Percentiles rank a stretch among this genome's conserved stretches.
These are phyloP conservation scores for Periconia sp. DNA, from an alignment of 2,329 filamentous ascomycete genomes.

Conservation along the genomic window DNA sequence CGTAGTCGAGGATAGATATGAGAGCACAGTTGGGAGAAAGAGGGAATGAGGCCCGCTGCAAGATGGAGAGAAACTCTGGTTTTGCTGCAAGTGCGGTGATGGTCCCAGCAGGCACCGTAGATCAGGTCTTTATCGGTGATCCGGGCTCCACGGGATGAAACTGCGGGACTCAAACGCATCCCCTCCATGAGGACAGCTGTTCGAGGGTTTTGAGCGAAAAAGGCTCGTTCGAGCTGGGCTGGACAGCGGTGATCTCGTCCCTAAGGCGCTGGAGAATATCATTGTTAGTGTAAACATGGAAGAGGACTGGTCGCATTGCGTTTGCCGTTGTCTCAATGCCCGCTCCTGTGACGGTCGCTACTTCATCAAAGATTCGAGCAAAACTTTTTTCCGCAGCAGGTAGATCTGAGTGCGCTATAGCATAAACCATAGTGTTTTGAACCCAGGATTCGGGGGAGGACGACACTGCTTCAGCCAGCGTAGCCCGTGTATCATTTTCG, in stretches of 20 bases:
- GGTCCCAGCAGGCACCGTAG: constrained; percentile 7
- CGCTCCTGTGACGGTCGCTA: constrained; percentile 26
- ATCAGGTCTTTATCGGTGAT: constrained; percentile 15
- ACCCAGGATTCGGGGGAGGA: no score
- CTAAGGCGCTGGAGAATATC: constrained; percentile 13
- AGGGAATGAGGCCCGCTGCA: no score
- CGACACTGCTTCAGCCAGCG: no score
- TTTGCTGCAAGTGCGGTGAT: no score
- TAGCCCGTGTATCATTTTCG: no score
- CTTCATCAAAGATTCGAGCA: constrained; percentile 23
- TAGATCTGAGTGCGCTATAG: constrained; percentile 11
- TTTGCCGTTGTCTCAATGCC: constrained; percentile 29
- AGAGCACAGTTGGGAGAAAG: no score
- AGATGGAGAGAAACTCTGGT: no score
- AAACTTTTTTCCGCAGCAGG: constrained; percentile 16
- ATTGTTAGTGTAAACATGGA: constrained; percentile 21
- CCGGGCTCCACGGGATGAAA: constrained; percentile 22
- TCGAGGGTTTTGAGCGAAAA: constrained; percentile 11
- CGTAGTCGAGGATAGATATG: no score
- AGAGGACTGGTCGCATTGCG: constrained; percentile 19
- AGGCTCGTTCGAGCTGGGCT: constrained; percentile 3
- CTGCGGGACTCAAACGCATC: constrained; percentile 27
- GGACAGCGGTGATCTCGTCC: constrained; percentile 12
- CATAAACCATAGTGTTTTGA: constrained; percentile 5
- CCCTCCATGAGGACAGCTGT: constrained; percentile 17